Evolutionary conservation across 2,329 filamentous ascomycete species (phyloP).

Genomic region (Colletotrichum coccodes): DNA sequence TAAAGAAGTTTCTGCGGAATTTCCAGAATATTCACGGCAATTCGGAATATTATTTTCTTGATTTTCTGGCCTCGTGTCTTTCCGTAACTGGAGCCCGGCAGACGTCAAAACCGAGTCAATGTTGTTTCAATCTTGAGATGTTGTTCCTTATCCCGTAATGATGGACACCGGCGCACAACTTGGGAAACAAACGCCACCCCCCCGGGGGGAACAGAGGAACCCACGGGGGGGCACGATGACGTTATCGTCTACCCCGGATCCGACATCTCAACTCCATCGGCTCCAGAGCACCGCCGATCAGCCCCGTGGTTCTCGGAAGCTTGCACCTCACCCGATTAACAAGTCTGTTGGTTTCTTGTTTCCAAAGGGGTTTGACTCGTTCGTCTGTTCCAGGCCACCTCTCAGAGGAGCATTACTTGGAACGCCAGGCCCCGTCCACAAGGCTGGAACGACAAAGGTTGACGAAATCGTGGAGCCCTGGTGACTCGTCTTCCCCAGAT

Average conservation of each 20-base stretch:
- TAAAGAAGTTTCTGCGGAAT: background rate
- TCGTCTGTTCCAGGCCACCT: background rate
- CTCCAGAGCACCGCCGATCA: slow-evolving; percentile 19
- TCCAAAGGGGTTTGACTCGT: background rate
- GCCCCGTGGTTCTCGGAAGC: background rate
- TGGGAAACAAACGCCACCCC: slow-evolving; percentile 1
- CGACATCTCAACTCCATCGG: slow-evolving; percentile 18
- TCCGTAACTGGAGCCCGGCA: slow-evolving; percentile 5
- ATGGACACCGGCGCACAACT: slow-evolving; percentile 2
- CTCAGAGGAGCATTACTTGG: background rate
- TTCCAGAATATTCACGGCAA: background rate
- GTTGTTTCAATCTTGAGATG: slow-evolving; percentile 11
- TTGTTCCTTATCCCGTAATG: slow-evolving; percentile 15
- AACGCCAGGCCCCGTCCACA: background rate
- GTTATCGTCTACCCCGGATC: slow-evolving; percentile 30
- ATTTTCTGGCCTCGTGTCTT: background rate
- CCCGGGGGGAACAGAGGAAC: background rate
- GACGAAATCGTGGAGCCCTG: slow-evolving; percentile 23
- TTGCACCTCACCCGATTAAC: background rate
- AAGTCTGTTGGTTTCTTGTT: background rate
- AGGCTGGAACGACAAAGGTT: slow-evolving; percentile 2
- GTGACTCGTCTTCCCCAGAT: slow-evolving; percentile 10
- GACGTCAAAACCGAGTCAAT: slow-evolving; percentile 27
- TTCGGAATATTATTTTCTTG: background rate
- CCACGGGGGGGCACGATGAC: slow-evolving; percentile 22